Evolutionary conservation across 176 grass and related monocot genomes (phyloP).

Genomic region (Luzula sylvatica): DNA sequence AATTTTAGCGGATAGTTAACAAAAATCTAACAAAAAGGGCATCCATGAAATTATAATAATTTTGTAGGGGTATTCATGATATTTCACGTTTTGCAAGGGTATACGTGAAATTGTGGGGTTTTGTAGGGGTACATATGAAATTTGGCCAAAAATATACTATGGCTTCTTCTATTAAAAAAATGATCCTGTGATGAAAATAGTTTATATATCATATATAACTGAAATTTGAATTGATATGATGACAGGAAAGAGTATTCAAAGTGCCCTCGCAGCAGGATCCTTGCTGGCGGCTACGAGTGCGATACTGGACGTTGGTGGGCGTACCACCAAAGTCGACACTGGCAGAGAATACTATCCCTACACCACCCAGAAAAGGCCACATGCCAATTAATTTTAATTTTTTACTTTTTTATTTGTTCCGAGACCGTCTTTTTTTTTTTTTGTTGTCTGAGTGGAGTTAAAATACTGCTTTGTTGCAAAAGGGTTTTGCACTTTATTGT

Average conservation of each 20-base stretch:
- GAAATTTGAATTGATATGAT: slow-evolving; percentile 6
- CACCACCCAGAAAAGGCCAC: slow-evolving; percentile 58
- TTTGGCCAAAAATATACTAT: too few species aligned
- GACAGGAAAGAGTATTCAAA: slow-evolving; percentile 73
- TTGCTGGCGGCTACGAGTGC: slow-evolving; percentile 66
- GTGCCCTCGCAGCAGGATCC: slow-evolving; percentile 56
- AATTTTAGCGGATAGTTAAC: too few species aligned
- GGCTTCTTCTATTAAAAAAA: too few species aligned
- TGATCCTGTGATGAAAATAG: too few species aligned
- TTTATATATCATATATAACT: too few species aligned
- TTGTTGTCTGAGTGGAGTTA: slow-evolving; percentile 10
- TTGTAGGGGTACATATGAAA: too few species aligned
- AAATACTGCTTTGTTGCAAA: slow-evolving; percentile 15
- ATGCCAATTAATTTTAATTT: slow-evolving; percentile 25
- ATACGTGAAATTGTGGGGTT: too few species aligned
- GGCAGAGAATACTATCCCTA: slow-evolving; percentile 69
- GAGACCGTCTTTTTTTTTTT: slow-evolving; percentile 13
- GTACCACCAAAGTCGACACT: slow-evolving; percentile 65
- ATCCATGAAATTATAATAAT: too few species aligned
- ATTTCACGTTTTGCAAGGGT: too few species aligned
- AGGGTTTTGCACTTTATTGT: slow-evolving; percentile 17
- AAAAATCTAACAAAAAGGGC: too few species aligned
- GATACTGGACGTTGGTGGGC: slow-evolving; percentile 57
- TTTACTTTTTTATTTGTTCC: not conserved
- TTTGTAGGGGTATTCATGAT: too few species aligned